These are phyloP conservation scores for Sporothrix brasiliensis DNA, from an alignment of 2,329 filamentous ascomycete genomes.

Conservation along the genomic window DNA sequence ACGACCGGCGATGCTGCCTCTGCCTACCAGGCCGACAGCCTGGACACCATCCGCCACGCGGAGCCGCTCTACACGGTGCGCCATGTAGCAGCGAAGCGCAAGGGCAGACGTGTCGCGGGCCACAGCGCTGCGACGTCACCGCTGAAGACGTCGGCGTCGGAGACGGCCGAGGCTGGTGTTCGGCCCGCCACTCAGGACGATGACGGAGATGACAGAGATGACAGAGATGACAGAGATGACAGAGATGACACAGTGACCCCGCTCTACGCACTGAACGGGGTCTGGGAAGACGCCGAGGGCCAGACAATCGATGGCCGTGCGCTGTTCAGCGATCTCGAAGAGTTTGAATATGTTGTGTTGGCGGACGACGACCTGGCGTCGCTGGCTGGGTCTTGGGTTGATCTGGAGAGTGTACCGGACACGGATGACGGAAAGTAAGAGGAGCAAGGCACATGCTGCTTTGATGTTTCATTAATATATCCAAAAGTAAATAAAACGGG, in stretches of 20 bases:
- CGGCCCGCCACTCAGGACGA: too few relatives aligned
- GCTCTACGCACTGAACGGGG: not conserved
- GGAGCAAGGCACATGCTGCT: not conserved
- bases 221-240: too few relatives aligned
- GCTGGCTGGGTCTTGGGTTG: conserved; percentile 30
- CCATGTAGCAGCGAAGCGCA: conserved; percentile 22
- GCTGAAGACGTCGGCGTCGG: not conserved
- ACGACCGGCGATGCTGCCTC: not conserved
- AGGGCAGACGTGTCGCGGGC: not conserved
- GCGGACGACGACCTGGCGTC: conserved; percentile 31
- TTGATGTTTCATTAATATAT: too few relatives aligned
- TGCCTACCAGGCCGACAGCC: conserved; percentile 26
- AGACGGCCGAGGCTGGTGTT: too few relatives aligned
- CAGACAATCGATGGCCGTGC: conserved; percentile 2
- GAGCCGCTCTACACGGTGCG: conserved; percentile 28
- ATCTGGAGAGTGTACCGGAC: conserved; percentile 29
- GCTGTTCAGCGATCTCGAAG: conserved; percentile 5
- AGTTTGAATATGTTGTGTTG: conserved; percentile 29
- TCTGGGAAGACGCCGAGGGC: conserved; percentile 21
- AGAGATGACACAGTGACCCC: not conserved
- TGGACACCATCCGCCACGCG: conserved; percentile 25
- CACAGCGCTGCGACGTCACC: conserved; percentile 28
- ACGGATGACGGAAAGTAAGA: conserved; percentile 23
- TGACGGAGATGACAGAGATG: not conserved
- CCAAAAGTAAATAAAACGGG: too few relatives aligned